Base-by-base conservation (phyloP, 768 basidiomycete genomes). In the Termitomyces sp. region DNA sequence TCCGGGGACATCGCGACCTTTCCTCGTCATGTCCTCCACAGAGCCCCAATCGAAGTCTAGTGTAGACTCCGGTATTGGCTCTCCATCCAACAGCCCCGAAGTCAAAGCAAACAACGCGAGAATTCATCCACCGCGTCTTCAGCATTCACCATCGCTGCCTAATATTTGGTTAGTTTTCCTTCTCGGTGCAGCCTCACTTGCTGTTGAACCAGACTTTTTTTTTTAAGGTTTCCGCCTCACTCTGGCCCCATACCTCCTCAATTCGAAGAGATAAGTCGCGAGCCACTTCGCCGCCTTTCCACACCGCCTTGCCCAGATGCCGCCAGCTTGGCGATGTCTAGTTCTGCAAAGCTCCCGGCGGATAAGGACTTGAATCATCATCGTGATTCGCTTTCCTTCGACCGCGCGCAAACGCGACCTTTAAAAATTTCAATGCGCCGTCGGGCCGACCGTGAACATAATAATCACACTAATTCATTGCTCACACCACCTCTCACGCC, bases 401-500 rank as follows among this genome's bases (percentile, higher is more conserved):
- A 65, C 22, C 62, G 60, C 28, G 65, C 68, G 37, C 60, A 60
- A 59, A 49, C 56, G 56, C 46, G 54, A 41, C 56, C 62, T 37
- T 46, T 62, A 58, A 66, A 74, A 62, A 68, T 69, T 48, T 68
- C 69, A 51, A 68, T 69, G 39, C 71, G 71, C 31, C 71, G 70
- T 51, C 70, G 71, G 28, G 66, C 69, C 26, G 73, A 75, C 58
- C 72, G 68, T 51, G 73, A 77, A 33, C 66, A 69, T 39, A 65
- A 69, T 1, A 65, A 69, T 1, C 67, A 72, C 54, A 66, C 69
- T 1, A 68, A 72, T 58, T 62, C 71, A 24, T 73, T 85, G 44
- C 74, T 87, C 53, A 88, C 87, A 0, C 87, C 87, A 34, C 88
- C 87, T 12, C 77, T 89, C 45, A 88, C 87, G 1, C 87, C 87